phyloP scores from a whole-genome alignment of 2,329 filamentous ascomycete genomes.

The Clonostachys byssicola region DNA sequence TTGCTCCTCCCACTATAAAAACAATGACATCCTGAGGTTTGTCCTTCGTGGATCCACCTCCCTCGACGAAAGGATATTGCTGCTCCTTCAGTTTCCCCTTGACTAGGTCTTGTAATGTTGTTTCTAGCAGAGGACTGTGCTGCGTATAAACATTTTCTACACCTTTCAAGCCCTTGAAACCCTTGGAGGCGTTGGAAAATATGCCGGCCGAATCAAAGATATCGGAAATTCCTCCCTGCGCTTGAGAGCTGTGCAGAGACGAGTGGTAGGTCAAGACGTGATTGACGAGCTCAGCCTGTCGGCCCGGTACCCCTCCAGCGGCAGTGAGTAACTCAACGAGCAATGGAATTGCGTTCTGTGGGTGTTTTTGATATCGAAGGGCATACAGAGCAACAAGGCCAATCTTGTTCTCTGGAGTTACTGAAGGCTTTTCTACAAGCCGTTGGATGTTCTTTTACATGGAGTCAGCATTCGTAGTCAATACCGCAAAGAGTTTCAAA shows the following conservation, averaged over 20 bases:
- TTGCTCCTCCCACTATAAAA: slow-evolving; percentile 90
- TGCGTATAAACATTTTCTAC: slow-evolving; percentile 99
- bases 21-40: slow-evolving; percentile 96
- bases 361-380: slow-evolving; percentile 83
- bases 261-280: slow-evolving; percentile 83
- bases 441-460: slow-evolving; percentile 68
- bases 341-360: slow-evolving; percentile 77
- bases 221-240: slow-evolving; percentile 78
- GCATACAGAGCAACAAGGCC: slow-evolving; percentile 92
- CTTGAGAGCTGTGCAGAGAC: slow-evolving; percentile 75
- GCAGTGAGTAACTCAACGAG: slow-evolving; percentile 83
- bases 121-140: slow-evolving; percentile 84
- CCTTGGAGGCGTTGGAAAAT: slow-evolving; percentile 80
- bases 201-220: slow-evolving; percentile 90
- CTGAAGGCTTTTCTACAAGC: slow-evolving; percentile 74
- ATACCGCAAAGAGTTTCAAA: neutral
- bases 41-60: slow-evolving; percentile 79
- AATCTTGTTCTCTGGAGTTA: slow-evolving; percentile 80
- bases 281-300: slow-evolving; percentile 73
- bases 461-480: slow-evolving; percentile 11
- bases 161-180: slow-evolving; percentile 92
- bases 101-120: slow-evolving; percentile 86
- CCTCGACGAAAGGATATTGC: slow-evolving; percentile 91
- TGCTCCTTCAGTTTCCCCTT: slow-evolving; percentile 84
- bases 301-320: slow-evolving; percentile 73